A percentile compares a stretch with the other conserved stretches of the same genome.
phyloP scores from a whole-genome alignment of 805 yeast genomes.

The Ascoidea tarda region DNA sequence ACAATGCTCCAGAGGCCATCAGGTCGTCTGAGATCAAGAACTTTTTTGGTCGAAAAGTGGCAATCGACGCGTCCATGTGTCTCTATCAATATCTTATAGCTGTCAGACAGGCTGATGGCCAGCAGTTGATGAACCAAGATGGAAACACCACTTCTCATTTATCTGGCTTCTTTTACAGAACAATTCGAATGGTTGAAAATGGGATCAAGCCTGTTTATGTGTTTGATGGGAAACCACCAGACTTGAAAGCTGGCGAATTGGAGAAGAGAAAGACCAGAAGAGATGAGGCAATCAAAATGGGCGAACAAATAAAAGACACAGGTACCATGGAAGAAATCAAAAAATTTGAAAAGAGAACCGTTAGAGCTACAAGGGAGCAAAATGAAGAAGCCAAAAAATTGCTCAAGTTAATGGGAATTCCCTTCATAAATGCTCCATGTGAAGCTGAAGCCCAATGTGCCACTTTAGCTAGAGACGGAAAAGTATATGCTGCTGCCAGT shows the following conservation, averaged over 20 bases:
- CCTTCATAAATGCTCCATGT: constrained; percentile 86
- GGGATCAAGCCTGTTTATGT: constrained; percentile 97
- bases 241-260: constrained; percentile 82
- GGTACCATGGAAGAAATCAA: constrained; percentile 68
- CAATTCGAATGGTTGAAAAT: constrained; percentile 75
- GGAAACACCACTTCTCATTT: constrained; percentile 92
- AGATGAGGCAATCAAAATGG: constrained; percentile 68
- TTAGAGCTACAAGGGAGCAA: constrained; percentile 77
- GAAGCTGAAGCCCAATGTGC: constrained; percentile 99
- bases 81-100: constrained; percentile 92
- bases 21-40: constrained; percentile 70
- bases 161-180: constrained; percentile 93
- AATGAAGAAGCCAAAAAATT: constrained; percentile 86
- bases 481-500: constrained; percentile 93
- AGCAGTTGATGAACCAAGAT: constrained; percentile 68
- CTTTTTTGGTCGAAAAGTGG: constrained; percentile 90
- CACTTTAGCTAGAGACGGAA: constrained; percentile 73
- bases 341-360: constrained; percentile 75
- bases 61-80: constrained; percentile 93
- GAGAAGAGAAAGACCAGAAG: constrained; percentile 71
- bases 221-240: constrained; percentile 97
- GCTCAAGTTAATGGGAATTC: constrained; percentile 85
- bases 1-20: constrained; percentile 78
- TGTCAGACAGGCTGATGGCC: constrained; percentile 96
- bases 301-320: constrained; percentile 64